A percentile compares a stretch with the other conserved stretches of the same genome.
These are phyloP conservation scores for Serendipita sp. DNA, from an alignment of 1,284 basidiomycete species.

Conservation along the genomic window DNA sequence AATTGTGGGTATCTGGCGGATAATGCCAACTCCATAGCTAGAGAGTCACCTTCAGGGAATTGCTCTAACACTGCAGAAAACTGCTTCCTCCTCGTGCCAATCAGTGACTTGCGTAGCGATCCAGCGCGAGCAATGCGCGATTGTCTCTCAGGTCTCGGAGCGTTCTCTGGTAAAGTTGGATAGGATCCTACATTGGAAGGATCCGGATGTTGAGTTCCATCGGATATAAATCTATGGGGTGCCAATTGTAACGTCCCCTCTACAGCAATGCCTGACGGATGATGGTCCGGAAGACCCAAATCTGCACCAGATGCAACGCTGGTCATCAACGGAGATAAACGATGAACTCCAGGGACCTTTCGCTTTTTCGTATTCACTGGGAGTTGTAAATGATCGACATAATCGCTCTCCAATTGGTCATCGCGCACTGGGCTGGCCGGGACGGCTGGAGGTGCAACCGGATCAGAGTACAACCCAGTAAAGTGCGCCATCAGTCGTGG, in stretches of 20 bases:
- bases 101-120: slow-evolving; percentile 56
- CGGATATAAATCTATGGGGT: not conserved
- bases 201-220: not conserved
- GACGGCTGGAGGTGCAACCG: slow-evolving; percentile 1
- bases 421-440: slow-evolving; percentile 26
- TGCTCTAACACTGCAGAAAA: slow-evolving; percentile 51
- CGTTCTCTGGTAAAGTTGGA: slow-evolving; percentile 6
- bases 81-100: slow-evolving; percentile 51
- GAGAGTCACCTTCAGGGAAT: slow-evolving; percentile 44
- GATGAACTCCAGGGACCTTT: slow-evolving; percentile 46
- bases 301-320: not conserved
- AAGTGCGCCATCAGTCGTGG: slow-evolving; percentile 9
- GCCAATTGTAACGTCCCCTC: not conserved
- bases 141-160: not conserved
- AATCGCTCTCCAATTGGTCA: slow-evolving; percentile 41
- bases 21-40: slow-evolving; percentile 60
- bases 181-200: not conserved
- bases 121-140: slow-evolving; percentile 42
- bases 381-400: slow-evolving; percentile 49
- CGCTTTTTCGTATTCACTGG: slow-evolving; percentile 75
- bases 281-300: not conserved
- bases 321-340: not conserved
- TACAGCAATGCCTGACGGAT: not conserved
- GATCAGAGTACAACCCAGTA: slow-evolving; percentile 3
- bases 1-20: slow-evolving; percentile 32